Base-by-base conservation (phyloP, 352 stramenopile genomes). In the Thalassiosira allenii region DNA sequence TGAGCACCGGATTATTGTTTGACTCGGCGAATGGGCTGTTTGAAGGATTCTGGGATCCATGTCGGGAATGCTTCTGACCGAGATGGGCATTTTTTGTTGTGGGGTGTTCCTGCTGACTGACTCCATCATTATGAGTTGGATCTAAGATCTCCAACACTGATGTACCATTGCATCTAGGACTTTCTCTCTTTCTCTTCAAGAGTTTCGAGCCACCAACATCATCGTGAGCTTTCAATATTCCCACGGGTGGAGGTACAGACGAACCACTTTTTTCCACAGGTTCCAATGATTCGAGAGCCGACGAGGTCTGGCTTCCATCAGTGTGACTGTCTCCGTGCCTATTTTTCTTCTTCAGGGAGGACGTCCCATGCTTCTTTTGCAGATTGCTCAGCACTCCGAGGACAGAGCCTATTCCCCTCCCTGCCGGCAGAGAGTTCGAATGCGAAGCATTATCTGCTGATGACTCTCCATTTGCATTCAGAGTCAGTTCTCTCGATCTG, bases 371-470 rank as follows among this genome's bases (percentile, higher is more conserved):
- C 32, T 53, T 87, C 57, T 74, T 81, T 37, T 87, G 62, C 30
- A 87, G 57, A 8, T 79, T 81, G 34, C 74, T 56, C 59, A 87
- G 77, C 11, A 83, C 65, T 29, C 71, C 80, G 43, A 75, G 49
- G 49, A 87, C 51, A 47, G 78, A 79, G n/a, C n/a, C n/a, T n/a
- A n/a, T n/a, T n/a, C n/a, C n/a, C n/a, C n/a, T n/a, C n/a, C n/a
- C n/a, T n/a, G 32, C 51, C 23, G 17, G 33, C 23, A 34, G 51
- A 47, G 61, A 27, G 62, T 41, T 62, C 32, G 29, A 47, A 47
- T 17, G 8, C 17, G 9, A 17, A 9, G 9, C 37, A 17, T 47
- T 47, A 66, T 29, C 25, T 47, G 37, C 37, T 9, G 37, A 47
- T 47, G 37, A 47, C 17, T 47, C 30, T 27, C 33, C 56, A 40